phyloP scores from a whole-genome alignment of 352 stramenopile genomes.

The Phytopythium delawarense region DNA sequence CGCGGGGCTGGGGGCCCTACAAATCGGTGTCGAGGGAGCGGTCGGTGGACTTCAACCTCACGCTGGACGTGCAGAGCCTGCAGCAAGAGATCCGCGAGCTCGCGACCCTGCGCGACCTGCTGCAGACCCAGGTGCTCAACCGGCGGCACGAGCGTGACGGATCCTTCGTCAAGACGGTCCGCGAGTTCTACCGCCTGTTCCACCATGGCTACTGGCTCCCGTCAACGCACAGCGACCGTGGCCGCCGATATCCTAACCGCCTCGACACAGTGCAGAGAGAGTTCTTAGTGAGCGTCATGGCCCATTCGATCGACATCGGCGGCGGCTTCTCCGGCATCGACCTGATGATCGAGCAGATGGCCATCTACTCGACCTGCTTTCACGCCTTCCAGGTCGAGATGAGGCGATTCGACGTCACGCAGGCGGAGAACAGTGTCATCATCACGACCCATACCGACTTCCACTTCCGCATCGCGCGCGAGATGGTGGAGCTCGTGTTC shows the following conservation, averaged over 20 bases:
- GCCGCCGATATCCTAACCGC: not conserved
- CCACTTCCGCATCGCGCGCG: constrained; percentile 28
- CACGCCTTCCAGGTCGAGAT: constrained; percentile 25
- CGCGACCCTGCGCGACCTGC: constrained; percentile 19
- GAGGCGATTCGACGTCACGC: constrained; percentile 22
- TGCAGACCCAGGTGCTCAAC: constrained; percentile 16
- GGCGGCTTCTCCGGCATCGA: constrained; percentile 1
- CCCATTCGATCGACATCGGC: constrained; percentile 1
- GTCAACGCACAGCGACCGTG: not conserved
- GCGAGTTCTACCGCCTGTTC: constrained; percentile 12
- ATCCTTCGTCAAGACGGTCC: constrained; percentile 21
- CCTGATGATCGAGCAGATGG: constrained; percentile 7
- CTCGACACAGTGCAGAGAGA: constrained; percentile 1
- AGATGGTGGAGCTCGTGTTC: constrained; percentile 27
- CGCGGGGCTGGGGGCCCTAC: constrained; percentile 32
- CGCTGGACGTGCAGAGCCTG: constrained; percentile 36
- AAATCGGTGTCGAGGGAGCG: constrained; percentile 29
- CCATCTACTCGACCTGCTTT: constrained; percentile 8
- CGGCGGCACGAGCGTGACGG: constrained; percentile 19
- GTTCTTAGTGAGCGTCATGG: constrained; percentile 9
- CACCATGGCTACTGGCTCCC: constrained; percentile 1
- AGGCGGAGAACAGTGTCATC: constrained; percentile 19
- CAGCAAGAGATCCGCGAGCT: constrained; percentile 29
- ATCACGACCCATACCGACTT: constrained; percentile 17
- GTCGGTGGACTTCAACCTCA: constrained; percentile 39